Evolutionary conservation across 257 asterid species (phyloP), one percentile per base, ranked within the genome.

Genomic region (Solanum chilense): DNA sequence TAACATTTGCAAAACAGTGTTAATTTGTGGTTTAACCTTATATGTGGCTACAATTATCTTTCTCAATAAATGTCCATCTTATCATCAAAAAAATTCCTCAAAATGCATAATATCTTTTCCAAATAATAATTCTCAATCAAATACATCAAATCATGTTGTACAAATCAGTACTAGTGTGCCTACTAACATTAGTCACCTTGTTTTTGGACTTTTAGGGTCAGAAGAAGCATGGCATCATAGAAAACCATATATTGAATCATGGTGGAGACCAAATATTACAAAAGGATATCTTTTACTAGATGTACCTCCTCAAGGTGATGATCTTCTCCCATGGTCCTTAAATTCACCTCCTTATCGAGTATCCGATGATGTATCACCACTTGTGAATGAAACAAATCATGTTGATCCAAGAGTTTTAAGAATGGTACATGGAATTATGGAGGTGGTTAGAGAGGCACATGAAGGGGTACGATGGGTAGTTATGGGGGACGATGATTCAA

Each of bases 341-440:
- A 60, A 74, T 29, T 90, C 89, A 13, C 92, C 92, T 3, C 86
- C 87, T 1, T 88, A 80, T 75, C 42, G 86, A 12, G 71, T 90
- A 75, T 87, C 88, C 1, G 88, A 89, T 11, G 41, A 90, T 42
- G 37, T 88, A 4, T 33, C 77, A 3, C 35, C 58, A 60, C 45
- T 90, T 9, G 8, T 87, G 2, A 56, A 64, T 10, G 89, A 87
- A 44, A 49, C 84, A 21, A 62, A 42, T 8, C 87, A 85, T 5
- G 8, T 1, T 2, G 85, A 52, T n/a, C 45, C 91, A 12, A 16
- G 84, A 31, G 88, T 85, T 86, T 39, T 80, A 3, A 68, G 92
- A 41, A 90, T 90, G 88, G 86, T 85, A 9, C 90, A 90, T 81
- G 91, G 90, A 6, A 89, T 90, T 10, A 21, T 90, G 85, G 92